Conservation (phyloP, 148 eudicot species). For the Drosera capensis region DNA sequence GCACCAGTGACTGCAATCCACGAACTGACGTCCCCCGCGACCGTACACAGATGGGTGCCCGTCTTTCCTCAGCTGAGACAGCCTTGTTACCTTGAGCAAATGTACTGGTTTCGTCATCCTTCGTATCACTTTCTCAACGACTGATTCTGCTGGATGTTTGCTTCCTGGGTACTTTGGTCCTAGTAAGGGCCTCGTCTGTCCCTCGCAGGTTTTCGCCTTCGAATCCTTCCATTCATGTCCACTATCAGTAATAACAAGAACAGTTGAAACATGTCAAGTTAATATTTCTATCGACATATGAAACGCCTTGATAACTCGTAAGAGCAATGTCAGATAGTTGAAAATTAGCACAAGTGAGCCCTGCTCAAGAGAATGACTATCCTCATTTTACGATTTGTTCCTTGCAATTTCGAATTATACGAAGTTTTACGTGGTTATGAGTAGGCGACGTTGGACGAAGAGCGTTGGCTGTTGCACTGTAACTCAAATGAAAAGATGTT, state of each 20-base stretch:
- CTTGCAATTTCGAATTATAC: no score
- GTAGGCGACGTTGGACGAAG: no score
- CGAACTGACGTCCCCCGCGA: slow-evolving; percentile 13
- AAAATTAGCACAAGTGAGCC: no score
- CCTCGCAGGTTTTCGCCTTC: slow-evolving; percentile 29
- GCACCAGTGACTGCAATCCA: slow-evolving; percentile 97
- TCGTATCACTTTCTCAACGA: slow-evolving; percentile 43
- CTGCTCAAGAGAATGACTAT: no score
- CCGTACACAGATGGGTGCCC: slow-evolving; percentile 72
- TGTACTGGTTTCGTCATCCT: slow-evolving; percentile 46
- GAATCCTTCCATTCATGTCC: slow-evolving; percentile 72
- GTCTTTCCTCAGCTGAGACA: slow-evolving; percentile 63
- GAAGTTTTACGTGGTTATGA: no score
- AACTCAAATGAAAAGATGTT: no score
- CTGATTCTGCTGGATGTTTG: slow-evolving; percentile 29
- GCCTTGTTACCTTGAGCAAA: slow-evolving; percentile 53
- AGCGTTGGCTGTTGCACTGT: no score
- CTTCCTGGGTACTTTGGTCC: slow-evolving; percentile 57
- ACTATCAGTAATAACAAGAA: slow-evolving; percentile 12
- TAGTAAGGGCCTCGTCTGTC: slow-evolving; percentile 38
- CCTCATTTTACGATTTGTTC: no score
- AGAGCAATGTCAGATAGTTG: no score
- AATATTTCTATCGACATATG: neutral
- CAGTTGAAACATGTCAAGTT: neutral
- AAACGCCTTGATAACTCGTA: no score